Conservation (phyloP, 768 basidiomycete genomes). For the Tylopilus intermedius region DNA sequence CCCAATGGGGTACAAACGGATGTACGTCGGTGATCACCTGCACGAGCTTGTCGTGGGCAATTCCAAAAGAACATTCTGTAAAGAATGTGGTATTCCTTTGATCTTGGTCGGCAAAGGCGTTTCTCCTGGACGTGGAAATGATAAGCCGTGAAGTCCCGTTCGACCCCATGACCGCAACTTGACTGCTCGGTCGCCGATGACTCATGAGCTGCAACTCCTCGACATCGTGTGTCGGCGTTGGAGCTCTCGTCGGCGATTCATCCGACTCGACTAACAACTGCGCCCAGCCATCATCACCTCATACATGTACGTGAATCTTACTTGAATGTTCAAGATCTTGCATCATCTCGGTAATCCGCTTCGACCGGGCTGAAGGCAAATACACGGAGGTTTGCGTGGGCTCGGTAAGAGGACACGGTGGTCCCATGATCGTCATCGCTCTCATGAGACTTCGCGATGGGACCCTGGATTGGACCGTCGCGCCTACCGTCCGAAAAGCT, state of each 20-base stretch:
- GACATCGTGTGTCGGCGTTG: constrained; percentile 38
- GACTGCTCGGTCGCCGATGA: constrained; percentile 37
- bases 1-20: constrained; percentile 95
- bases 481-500: constrained; percentile 95
- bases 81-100: constrained; percentile 62
- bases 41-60: constrained; percentile 88
- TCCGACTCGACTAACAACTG: constrained; percentile 30
- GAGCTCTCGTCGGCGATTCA: constrained; percentile 55
- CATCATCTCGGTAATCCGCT: constrained; percentile 78
- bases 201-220: constrained; percentile 47
- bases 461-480: constrained; percentile 80
- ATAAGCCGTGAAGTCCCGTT: constrained; percentile 34
- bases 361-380: constrained; percentile 64
- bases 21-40: constrained; percentile 91
- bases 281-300: constrained; percentile 2
- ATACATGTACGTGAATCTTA: constrained; percentile 37
- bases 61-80: constrained; percentile 94
- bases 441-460: constrained; percentile 36
- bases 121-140: constrained; percentile 43
- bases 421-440: constrained; percentile 33
- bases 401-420: constrained; percentile 16
- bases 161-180: constrained; percentile 20
- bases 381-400: constrained; percentile 25
- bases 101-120: constrained; percentile 32
- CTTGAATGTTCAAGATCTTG: constrained; percentile 65